These are phyloP conservation scores for Naematelia aurantialba DNA, from an alignment of 768 basidiomycete species.

Conservation along the genomic window DNA sequence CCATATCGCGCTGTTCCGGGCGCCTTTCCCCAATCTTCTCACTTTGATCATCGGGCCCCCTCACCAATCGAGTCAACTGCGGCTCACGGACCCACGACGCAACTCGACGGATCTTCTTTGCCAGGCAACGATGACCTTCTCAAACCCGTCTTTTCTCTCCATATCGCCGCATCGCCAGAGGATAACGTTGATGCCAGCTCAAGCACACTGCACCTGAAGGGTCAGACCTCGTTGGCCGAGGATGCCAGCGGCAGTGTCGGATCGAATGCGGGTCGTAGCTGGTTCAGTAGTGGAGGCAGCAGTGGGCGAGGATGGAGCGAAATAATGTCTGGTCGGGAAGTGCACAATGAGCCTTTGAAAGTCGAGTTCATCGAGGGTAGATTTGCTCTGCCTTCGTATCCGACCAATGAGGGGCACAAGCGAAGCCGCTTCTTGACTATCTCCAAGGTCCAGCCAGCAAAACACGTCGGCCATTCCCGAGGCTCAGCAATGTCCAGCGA, in stretches of 20 bases:
- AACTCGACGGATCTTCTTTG: neutral
- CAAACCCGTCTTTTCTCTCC: conserved; percentile 28
- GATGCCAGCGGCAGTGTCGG: conserved; percentile 14
- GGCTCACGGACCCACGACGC: neutral
- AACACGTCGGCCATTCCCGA: neutral
- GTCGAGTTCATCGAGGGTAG: conserved; percentile 25
- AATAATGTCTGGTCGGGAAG: conserved; percentile 12
- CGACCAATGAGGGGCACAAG: neutral
- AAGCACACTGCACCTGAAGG: conserved; percentile 19
- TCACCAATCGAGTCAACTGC: neutral
- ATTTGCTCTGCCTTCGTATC: conserved; percentile 20
- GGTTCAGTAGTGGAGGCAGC: conserved; percentile 16
- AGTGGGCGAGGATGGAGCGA: conserved; percentile 29
- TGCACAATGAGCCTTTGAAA: conserved; percentile 8
- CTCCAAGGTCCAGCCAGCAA: neutral
- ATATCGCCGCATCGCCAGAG: conserved; percentile 6
- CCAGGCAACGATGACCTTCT: conserved; percentile 7
- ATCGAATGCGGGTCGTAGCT: conserved; percentile 12
- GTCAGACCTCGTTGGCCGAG: conserved; percentile 16
- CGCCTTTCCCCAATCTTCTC: conserved; percentile 33
- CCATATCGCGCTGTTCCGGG: conserved; percentile 27
- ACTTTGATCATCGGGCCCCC: conserved; percentile 6
- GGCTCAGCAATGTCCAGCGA: neutral
- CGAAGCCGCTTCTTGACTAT: neutral
- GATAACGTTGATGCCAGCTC: conserved; percentile 7